Evolutionary conservation across 2,329 filamentous ascomycete genomes (phyloP).

Genomic region (Lachnellula hyalina): DNA sequence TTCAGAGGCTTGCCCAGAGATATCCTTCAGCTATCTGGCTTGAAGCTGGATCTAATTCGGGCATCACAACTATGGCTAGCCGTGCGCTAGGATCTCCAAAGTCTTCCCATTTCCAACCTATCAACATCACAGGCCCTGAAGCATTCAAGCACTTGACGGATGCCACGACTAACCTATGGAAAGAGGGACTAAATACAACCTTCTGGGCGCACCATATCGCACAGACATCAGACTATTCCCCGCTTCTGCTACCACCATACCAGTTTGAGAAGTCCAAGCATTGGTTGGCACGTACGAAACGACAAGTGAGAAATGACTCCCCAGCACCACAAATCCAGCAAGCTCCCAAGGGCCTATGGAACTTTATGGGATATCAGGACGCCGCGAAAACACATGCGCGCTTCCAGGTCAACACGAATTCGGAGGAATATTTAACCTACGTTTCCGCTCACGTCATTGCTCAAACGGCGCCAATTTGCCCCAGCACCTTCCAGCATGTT

Average conservation of each 20-base stretch:
- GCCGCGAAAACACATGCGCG: neutral
- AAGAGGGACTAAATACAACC: conserved; percentile 17
- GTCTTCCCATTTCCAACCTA: conserved; percentile 11
- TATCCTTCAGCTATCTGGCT: conserved; percentile 27
- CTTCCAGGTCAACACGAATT: conserved; percentile 17
- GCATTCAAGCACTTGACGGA: conserved; percentile 22
- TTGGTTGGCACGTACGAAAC: conserved; percentile 26
- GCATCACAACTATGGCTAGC: conserved; percentile 32
- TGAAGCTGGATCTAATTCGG: conserved; percentile 30
- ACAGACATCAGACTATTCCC: conserved; percentile 21
- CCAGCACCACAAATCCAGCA: neutral
- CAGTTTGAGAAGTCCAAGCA: conserved; percentile 33
- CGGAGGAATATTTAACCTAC: conserved; percentile 5
- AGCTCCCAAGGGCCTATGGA: conserved; percentile 6
- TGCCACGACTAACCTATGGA: conserved; percentile 28
- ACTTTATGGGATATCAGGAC: conserved; percentile 15
- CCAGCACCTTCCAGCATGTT: conserved; percentile 11
- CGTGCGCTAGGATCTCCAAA: conserved; percentile 21
- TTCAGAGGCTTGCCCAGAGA: conserved; percentile 21
- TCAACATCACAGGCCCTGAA: conserved; percentile 20
- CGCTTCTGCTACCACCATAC: conserved; percentile 31
- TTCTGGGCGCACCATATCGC: conserved; percentile 29
- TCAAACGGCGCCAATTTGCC: conserved; percentile 16
- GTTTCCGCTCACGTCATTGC: conserved; percentile 12
- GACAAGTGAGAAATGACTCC: neutral